Conservation (phyloP, 2,329 filamentous ascomycete species). For the Aspergillus arachidicola region DNA sequence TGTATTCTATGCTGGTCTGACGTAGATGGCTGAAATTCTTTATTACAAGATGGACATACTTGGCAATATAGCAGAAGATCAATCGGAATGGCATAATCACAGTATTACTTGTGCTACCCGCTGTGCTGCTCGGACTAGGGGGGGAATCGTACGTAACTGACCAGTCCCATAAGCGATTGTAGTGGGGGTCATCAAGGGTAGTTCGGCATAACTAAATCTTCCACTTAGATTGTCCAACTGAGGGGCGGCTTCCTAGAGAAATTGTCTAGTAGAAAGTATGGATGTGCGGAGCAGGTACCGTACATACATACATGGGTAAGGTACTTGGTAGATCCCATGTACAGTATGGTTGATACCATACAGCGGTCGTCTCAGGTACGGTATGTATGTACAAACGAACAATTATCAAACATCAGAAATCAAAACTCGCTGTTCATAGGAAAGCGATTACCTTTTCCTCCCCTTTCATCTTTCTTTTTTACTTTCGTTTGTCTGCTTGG, state of each 20-base stretch:
- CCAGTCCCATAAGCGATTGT: conserved; percentile 3
- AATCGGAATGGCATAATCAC: neutral
- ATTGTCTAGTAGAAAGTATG: neutral
- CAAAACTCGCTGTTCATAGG: neutral
- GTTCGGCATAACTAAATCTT: conserved; percentile 5
- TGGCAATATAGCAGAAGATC: neutral
- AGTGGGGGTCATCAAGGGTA: conserved; percentile 12
- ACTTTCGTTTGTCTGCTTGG: neutral
- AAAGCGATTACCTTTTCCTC: neutral
- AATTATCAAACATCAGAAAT: neutral
- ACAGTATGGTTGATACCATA: neutral
- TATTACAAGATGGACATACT: neutral
- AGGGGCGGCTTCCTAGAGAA: conserved; percentile 8
- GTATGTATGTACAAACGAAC: neutral
- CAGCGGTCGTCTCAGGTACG: neutral
- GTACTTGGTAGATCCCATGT: conserved; percentile 2
- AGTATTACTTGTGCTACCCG: neutral
- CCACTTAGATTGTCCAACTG: neutral
- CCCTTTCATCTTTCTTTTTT: neutral
- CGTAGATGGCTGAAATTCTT: neutral
- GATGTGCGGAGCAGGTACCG: conserved; percentile 6
- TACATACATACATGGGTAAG: neutral
- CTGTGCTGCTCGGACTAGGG: neutral
- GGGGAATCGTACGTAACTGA: neutral
- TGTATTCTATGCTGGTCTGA: neutral